Evolutionary conservation across 345 rosid species (phyloP).

Genomic region (Fremontodendron californicum): DNA sequence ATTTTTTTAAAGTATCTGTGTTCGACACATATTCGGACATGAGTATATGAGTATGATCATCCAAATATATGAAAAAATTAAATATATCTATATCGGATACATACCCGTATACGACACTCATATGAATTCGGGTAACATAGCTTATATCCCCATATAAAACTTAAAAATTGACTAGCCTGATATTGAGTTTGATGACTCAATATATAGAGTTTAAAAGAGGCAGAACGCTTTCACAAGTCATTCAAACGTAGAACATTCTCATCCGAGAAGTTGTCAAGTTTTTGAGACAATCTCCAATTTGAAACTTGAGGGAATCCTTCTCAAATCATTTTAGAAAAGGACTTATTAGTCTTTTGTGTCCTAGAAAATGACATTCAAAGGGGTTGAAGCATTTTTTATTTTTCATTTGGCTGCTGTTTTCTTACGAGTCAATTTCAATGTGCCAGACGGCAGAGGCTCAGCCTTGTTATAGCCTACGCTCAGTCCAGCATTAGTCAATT

Average conservation of each 20-base stretch:
- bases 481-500: neutral
- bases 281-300: slow-evolving; percentile 10
- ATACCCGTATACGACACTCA: no score
- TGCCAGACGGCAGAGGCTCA: neutral
- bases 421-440: neutral
- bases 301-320: slow-evolving; percentile 9
- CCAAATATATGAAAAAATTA: no score
- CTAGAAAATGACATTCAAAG: slow-evolving; percentile 11
- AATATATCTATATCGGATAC: no score
- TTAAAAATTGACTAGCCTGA: slow-evolving; percentile 4
- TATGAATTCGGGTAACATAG: no score
- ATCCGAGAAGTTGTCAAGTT: slow-evolving; percentile 5
- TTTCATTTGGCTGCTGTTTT: neutral
- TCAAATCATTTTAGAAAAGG: slow-evolving; percentile 11
- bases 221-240: neutral
- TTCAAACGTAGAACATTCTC: slow-evolving; percentile 16
- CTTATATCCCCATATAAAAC: no score
- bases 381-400: neutral
- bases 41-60: no score
- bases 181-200: slow-evolving; percentile 1
- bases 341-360: neutral
- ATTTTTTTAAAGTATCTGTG: no score
- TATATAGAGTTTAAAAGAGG: neutral
- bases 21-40: no score
- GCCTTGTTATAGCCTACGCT: neutral